Evolutionary conservation across 2,329 filamentous ascomycete species (phyloP), one percentile per base, ranked within the genome.

Genomic region (Microcyclosporella mali): DNA sequence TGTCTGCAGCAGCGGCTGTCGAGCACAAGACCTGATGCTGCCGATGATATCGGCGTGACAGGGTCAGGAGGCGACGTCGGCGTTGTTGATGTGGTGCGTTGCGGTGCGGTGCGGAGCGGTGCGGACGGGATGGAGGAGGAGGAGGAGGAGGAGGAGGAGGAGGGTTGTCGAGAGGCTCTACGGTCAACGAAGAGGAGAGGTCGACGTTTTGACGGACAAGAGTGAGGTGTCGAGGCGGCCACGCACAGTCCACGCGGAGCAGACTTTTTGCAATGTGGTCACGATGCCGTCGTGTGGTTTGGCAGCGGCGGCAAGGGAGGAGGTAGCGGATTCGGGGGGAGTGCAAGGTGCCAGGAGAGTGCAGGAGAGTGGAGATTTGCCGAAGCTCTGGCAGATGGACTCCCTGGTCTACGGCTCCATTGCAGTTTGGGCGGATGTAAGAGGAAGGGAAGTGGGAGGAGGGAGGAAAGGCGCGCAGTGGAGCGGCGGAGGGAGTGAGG

Each of bases 171-270:
- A 56, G 53, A 41, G 47, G 59, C 63, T 64, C 64, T 63, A 57
- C 60, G 61, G 53, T 63, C 62, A 67, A 67, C 66, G 64, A 65
- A 63, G 65, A 66, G 60, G 60, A 63, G 59, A 62, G 58, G 54
- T 56, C 56, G 58, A 61, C 58, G 51, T 25, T 25, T 25, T 25
- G 21, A 25, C 6, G 21, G 9, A 9, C 9, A 4, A 40, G 25
- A 45, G 25, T 30, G 42, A 47, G 33, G 48, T 46, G 41, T 52
- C 41, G 46, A 52, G 46, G 51, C 43, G 51, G 43, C 47, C 50
- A 45, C 48, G 51, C 48, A 54, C 47, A 51, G 50, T 53, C 43
- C 49, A 47, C 43, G 41, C 36, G 47, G 49, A 53, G 41, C 36
- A 48, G 49, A 53, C 46, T 52, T 42, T 47, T 45, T 50, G 44